Evolutionary conservation across 1,139 yeast genomes (phyloP).

Genomic region (Meyerozyma athensensis): DNA sequence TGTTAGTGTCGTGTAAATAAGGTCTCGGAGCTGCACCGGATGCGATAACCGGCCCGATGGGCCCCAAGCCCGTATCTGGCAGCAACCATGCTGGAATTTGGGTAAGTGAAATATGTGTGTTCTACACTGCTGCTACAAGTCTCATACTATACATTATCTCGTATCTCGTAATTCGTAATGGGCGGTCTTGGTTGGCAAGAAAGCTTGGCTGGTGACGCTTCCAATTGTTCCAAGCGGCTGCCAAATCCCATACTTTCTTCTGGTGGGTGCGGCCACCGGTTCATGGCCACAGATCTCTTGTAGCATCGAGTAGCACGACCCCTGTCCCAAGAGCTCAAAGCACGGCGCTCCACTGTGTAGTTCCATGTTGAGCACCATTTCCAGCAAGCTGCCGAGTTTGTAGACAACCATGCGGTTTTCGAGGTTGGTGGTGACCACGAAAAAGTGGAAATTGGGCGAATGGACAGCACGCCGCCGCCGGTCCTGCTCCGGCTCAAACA

Average conservation of each 20-base stretch:
- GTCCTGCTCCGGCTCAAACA: conserved; percentile 4
- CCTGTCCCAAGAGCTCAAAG: conserved; percentile 5
- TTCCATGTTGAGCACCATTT: conserved; percentile 10
- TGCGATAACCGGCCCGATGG: too few species aligned
- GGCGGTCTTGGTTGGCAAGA: neutral
- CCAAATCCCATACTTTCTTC: neutral
- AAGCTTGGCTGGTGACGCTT: neutral
- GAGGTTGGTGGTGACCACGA: conserved; percentile 20
- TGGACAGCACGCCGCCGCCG: too few species aligned
- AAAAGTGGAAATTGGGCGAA: conserved; percentile 14
- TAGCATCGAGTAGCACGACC: neutral
- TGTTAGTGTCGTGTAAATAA: too few species aligned
- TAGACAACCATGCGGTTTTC: conserved; percentile 22
- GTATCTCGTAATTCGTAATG: neutral
- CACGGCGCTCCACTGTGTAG: conserved; percentile 10
- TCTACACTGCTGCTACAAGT: too few species aligned
- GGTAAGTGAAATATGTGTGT: neutral
- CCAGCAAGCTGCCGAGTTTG: conserved; percentile 15
- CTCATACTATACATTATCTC: too few species aligned
- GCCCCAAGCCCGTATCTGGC: too few species aligned
- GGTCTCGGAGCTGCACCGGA: too few species aligned
- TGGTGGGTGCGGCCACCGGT: neutral
- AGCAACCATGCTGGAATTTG: too few species aligned
- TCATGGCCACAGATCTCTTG: neutral
- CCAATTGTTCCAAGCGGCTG: neutral